These are phyloP conservation scores for Arachnomyces sp. DNA, from an alignment of 2,329 filamentous ascomycete genomes.

Conservation along the genomic window DNA sequence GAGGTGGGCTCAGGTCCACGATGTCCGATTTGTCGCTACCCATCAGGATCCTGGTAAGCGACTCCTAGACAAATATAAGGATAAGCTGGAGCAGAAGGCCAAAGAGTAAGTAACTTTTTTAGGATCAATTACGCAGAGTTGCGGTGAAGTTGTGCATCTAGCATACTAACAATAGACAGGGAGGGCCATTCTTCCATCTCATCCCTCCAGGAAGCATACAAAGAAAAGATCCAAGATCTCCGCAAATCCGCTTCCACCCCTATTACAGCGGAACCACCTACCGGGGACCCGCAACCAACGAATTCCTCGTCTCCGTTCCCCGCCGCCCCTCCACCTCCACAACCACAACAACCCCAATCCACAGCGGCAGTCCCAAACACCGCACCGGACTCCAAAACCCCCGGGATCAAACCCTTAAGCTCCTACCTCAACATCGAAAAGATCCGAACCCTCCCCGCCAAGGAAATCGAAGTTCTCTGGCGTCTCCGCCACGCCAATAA, in stretches of 20 bases:
- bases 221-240: slow-evolving; percentile 69
- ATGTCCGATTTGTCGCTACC: slow-evolving; percentile 82
- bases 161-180: slow-evolving; percentile 19
- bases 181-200: slow-evolving; percentile 57
- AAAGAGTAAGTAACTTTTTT: slow-evolving; percentile 45
- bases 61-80: slow-evolving; percentile 75
- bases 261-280: slow-evolving; percentile 39
- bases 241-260: slow-evolving; percentile 58
- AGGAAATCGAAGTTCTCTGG: slow-evolving; percentile 86
- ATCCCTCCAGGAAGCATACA: slow-evolving; percentile 68
- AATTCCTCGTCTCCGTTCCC: slow-evolving; percentile 10
- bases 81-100: slow-evolving; percentile 78
- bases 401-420: slow-evolving; percentile 56
- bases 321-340: slow-evolving; percentile 11
- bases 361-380: slow-evolving; percentile 34
- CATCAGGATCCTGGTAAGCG: slow-evolving; percentile 57
- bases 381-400: slow-evolving; percentile 41
- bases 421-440: slow-evolving; percentile 76
- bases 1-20: slow-evolving; percentile 85
- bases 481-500: slow-evolving; percentile 73
- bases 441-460: slow-evolving; percentile 60
- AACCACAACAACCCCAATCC: slow-evolving; percentile 19
- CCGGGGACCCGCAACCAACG: slow-evolving; percentile 11
- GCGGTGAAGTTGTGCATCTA: too few species aligned
- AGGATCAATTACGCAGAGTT: neutral